Base-by-base conservation (phyloP, 2,329 filamentous ascomycete species). In the Trichophyton verrucosum region DNA sequence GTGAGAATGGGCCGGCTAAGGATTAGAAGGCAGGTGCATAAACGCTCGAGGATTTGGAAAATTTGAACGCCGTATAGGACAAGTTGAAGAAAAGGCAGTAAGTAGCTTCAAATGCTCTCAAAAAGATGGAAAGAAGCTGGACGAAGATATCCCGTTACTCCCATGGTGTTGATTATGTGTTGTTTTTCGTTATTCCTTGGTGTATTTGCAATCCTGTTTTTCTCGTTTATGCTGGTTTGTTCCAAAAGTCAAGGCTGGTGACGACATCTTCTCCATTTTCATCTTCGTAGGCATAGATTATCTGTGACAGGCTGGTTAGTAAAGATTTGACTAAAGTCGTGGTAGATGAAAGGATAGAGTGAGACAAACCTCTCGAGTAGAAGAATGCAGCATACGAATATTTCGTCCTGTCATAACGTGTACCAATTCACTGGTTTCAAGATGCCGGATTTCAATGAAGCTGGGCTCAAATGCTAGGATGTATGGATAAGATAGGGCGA, bases 361-460 rank as follows among this genome's bases (percentile, higher is more conserved):
- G 33, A 7, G n/a, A 15, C 83, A 77, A 78, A 96, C 94, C 86
- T 99, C 94, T 78, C 95, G 86, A 62, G 92, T 96, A 69, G 90
- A 96, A 73, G 91, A 92, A 77, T 99, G 94, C 67, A 99, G 80
- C 91, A 97, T 96, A 69, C 94, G 85, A 69, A 96, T 95, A 71
- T 95, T 96, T 81, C 90, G 95, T 70, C 91, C 91, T 61, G 91
- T 95, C 72, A 97, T 88, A 68, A 99, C 96, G 73, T 96, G 91
- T 65, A 97, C 91, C 72, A 87, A 72, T 63, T 90, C 89, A 65
- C 91, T 90, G 58, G 87, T 96, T 74, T 99, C 94, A 73, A 96
- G 92, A 71, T 96, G 89, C 66, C 94, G 83, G 68, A 99, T 88
- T 77, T 99, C 94, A 67, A 99, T 95, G 71, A 99, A 99, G 70